Conservation (phyloP, 2,329 filamentous ascomycete genomes). For the Trichoderma gracile region DNA sequence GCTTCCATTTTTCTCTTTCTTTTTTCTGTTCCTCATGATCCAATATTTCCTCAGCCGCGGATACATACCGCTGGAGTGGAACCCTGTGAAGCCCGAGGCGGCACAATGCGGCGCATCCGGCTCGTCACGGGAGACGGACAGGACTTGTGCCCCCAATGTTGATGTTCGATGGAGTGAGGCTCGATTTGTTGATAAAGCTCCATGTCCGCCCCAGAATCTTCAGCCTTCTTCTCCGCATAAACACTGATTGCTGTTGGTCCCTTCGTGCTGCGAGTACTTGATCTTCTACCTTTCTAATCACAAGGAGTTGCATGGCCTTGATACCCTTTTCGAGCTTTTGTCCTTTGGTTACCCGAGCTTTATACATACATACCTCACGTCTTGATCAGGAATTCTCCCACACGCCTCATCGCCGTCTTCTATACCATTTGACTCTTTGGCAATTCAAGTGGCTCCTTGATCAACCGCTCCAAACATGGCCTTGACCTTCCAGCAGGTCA, state of each 20-base stretch:
- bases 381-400: too few species aligned
- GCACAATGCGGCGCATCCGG: conserved; percentile 17
- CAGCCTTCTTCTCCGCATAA: conserved; percentile 1
- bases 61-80: neutral
- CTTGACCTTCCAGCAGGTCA: conserved; percentile 57
- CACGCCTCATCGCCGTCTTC: too few species aligned
- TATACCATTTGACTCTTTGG: neutral
- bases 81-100: conserved; percentile 1
- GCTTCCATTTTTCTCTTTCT: neutral
- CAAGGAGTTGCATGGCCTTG: neutral
- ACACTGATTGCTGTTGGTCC: neutral
- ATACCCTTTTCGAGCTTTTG: neutral
- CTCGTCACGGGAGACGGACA: neutral
- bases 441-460: neutral
- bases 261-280: neutral
- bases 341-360: neutral
- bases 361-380: neutral
- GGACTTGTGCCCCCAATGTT: neutral
- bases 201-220: neutral
- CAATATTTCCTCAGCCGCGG: neutral
- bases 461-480: conserved; percentile 33
- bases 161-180: neutral
- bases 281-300: neutral
- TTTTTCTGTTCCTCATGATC: neutral
- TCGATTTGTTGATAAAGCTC: conserved; percentile 2